phyloP scores from a whole-genome alignment of 2,329 filamentous ascomycete genomes.

The Cephalotrichum gorgonifer region DNA sequence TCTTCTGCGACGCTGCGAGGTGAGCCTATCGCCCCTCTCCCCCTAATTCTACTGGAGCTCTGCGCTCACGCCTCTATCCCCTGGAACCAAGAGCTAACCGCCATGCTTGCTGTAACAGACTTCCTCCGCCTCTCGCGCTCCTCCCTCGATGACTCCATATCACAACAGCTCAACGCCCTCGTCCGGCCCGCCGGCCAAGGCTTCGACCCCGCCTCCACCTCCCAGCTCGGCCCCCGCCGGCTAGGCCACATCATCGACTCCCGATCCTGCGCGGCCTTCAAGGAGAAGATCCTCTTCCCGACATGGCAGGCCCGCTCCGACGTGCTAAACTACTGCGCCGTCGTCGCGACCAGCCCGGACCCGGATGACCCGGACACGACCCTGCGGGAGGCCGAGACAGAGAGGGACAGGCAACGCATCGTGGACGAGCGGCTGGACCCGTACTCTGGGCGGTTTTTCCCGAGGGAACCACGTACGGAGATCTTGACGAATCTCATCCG shows the following conservation, averaged over 20 bases:
- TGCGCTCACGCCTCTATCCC: background rate
- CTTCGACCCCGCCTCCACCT: conserved; percentile 75
- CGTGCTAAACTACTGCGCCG: conserved; percentile 79
- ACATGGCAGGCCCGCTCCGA: conserved; percentile 78
- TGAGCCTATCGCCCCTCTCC: conserved; percentile 21
- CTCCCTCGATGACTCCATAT: conserved; percentile 86
- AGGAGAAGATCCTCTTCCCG: conserved; percentile 70
- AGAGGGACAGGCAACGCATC: conserved; percentile 58
- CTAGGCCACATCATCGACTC: conserved; percentile 42
- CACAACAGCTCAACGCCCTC: conserved; percentile 84
- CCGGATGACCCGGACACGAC: conserved; percentile 74
- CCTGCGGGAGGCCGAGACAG: conserved; percentile 58
- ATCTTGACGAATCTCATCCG: conserved; percentile 61
- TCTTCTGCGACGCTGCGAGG: conserved; percentile 59
- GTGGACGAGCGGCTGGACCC: conserved; percentile 88
- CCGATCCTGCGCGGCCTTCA: conserved; percentile 59
- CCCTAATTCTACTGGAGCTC: no score
- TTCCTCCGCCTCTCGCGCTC: conserved; percentile 80
- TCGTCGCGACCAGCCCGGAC: conserved; percentile 79
- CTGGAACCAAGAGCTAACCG: conserved; percentile 1
- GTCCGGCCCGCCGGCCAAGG: conserved; percentile 59
- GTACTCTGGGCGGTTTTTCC: conserved; percentile 77
- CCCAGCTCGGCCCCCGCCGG: conserved; percentile 44
- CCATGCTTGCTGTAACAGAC: conserved; percentile 50
- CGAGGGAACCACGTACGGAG: conserved; percentile 70